These are phyloP conservation scores for Phytophthora fragariae DNA, from an alignment of 352 stramenopile species.

Conservation along the genomic window DNA sequence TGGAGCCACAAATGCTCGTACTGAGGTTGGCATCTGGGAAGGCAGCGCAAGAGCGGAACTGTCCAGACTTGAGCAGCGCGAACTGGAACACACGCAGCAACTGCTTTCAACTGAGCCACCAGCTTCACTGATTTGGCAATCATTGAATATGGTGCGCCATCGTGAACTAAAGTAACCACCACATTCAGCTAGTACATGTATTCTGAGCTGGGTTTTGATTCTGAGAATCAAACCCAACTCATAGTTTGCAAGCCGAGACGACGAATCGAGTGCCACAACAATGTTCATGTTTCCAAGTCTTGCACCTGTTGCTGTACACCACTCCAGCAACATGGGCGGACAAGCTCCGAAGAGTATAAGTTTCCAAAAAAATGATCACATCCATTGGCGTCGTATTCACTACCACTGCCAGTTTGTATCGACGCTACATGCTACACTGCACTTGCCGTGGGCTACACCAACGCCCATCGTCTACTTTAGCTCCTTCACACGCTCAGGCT, in stretches of 20 bases:
- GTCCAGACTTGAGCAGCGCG: conserved; percentile 4
- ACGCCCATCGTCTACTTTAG: not conserved
- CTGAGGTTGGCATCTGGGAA: conserved; percentile 3
- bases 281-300: too few relatives aligned
- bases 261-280: too few relatives aligned
- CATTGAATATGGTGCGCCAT: not conserved
- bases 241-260: too few relatives aligned
- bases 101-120: not conserved
- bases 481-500: not conserved
- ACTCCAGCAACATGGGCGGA: too few relatives aligned
- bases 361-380: not conserved
- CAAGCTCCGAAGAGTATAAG: too few relatives aligned
- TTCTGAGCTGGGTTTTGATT: too few relatives aligned
- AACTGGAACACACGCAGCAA: not conserved
- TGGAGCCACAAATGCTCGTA: not conserved
- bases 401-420: not conserved
- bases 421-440: not conserved
- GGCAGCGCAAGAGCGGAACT: not conserved
- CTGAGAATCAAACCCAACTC: too few relatives aligned
- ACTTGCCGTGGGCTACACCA: not conserved
- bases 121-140: conserved; percentile 8
- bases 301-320: too few relatives aligned
- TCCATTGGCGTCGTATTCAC: not conserved
- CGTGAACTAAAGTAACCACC: too few relatives aligned
- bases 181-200: too few relatives aligned